Conservation (phyloP, 768 basidiomycete species). For the Cystobasidium ongulense region DNA sequence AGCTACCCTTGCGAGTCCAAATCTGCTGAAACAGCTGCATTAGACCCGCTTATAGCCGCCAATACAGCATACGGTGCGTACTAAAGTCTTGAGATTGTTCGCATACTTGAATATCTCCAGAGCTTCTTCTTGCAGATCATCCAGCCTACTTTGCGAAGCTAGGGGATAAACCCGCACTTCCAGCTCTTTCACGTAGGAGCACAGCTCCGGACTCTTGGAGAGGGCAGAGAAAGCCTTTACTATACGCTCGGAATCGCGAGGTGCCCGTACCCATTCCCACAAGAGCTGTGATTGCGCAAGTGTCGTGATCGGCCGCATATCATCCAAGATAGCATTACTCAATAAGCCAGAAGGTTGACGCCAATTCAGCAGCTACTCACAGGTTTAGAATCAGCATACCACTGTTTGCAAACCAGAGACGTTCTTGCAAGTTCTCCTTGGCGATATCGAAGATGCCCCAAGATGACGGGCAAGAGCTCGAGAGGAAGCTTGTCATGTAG, state of each 20-base stretch:
- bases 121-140: slow-evolving; percentile 7
- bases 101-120: not conserved
- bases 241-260: slow-evolving; percentile 2
- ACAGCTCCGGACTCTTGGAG: not conserved
- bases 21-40: not conserved
- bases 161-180: slow-evolving; percentile 22
- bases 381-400: not conserved
- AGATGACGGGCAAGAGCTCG: slow-evolving; percentile 1
- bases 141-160: not conserved
- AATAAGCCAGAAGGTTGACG: not conserved
- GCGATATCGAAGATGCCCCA: slow-evolving; percentile 15
- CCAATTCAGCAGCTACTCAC: not conserved
- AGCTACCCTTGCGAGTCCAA: slow-evolving; percentile 23
- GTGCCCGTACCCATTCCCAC: slow-evolving; percentile 21
- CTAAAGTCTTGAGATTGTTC: slow-evolving; percentile 1
- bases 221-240: slow-evolving; percentile 17
- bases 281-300: not conserved
- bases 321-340: not conserved
- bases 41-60: not conserved
- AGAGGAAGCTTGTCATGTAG: slow-evolving; percentile 1
- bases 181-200: slow-evolving; percentile 8
- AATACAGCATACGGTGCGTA: not conserved
- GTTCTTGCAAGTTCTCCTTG: slow-evolving; percentile 4
- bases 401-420: slow-evolving; percentile 3
- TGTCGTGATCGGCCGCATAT: too few relatives aligned